phyloP scores from a whole-genome alignment of 768 basidiomycete species.

The Pulveroboletus sp. region DNA sequence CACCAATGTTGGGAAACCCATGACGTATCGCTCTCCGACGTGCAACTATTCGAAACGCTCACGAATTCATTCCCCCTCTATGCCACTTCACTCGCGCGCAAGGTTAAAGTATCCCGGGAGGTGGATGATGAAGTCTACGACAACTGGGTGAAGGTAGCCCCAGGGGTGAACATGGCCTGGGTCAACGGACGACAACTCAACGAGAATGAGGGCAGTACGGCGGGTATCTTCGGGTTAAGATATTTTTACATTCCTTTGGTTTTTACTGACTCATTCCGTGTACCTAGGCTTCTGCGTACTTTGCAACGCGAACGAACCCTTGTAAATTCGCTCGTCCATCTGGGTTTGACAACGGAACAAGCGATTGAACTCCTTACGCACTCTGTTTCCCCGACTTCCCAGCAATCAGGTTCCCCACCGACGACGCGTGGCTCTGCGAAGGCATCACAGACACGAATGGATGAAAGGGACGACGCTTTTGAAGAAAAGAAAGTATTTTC shows the following conservation, averaged over 20 bases:
- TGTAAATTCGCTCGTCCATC: slow-evolving; percentile 52
- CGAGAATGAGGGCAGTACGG: slow-evolving; percentile 61
- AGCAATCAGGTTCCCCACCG: slow-evolving; percentile 32
- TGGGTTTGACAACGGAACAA: slow-evolving; percentile 61
- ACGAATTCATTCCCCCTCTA: slow-evolving; percentile 91
- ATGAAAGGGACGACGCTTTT: slow-evolving; percentile 42
- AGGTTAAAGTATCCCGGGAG: slow-evolving; percentile 49
- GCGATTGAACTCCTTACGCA: slow-evolving; percentile 75
- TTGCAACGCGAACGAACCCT: slow-evolving; percentile 67
- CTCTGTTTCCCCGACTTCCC: slow-evolving; percentile 48
- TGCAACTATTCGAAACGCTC: slow-evolving; percentile 50
- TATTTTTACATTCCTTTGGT: no score
- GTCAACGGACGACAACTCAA: slow-evolving; percentile 69
- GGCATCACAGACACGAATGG: slow-evolving; percentile 1
- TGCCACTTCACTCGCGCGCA: slow-evolving; percentile 66
- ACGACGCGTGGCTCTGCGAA: slow-evolving; percentile 12
- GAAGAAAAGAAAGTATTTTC: slow-evolving; percentile 75
- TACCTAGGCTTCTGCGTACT: slow-evolving; percentile 55
- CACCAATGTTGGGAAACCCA: slow-evolving; percentile 21
- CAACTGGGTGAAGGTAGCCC: slow-evolving; percentile 52
- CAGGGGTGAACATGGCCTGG: slow-evolving; percentile 63
- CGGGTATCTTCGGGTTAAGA: slow-evolving; percentile 47
- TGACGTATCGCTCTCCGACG: slow-evolving; percentile 10
- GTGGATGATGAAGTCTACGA: slow-evolving; percentile 52
- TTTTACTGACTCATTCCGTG: no score